Percentiles rank a stretch among this genome's conserved stretches.
Conservation (phyloP, 768 basidiomycete genomes). For the Rickenella mellea region DNA sequence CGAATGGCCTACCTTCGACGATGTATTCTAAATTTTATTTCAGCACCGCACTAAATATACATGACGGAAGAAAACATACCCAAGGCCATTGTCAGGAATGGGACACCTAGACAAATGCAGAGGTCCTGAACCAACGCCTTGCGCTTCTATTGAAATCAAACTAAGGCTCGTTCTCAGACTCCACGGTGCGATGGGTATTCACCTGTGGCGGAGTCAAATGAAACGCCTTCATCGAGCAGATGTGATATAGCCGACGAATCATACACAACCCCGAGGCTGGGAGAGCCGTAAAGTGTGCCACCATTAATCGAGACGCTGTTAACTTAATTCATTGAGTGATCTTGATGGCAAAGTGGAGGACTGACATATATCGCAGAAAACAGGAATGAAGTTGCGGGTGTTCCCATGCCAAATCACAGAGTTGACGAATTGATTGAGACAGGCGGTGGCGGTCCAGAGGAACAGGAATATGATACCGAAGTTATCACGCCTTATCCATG, state of each 20-base stretch:
- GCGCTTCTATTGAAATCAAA: too few species aligned
- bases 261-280: constrained; percentile 34
- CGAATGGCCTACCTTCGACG: constrained; percentile 26
- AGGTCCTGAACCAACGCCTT: too few species aligned
- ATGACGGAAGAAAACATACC: constrained; percentile 14
- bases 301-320: constrained; percentile 28
- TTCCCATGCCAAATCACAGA: constrained; percentile 24
- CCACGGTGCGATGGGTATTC: too few species aligned
- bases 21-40: constrained; percentile 41
- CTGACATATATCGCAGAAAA: constrained; percentile 24
- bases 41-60: too few species aligned
- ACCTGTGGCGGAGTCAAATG: constrained; percentile 38
- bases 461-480: constrained; percentile 68
- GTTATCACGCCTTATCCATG: constrained; percentile 58
- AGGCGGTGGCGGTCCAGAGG: constrained; percentile 5
- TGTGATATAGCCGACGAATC: constrained; percentile 38
- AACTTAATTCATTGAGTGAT: background rate
- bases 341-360: too few species aligned
- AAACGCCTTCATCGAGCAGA: constrained; percentile 42
- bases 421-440: constrained; percentile 14
- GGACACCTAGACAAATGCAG: constrained; percentile 21
- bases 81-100: constrained; percentile 20
- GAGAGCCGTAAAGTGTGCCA: constrained; percentile 25
- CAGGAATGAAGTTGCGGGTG: constrained; percentile 11
- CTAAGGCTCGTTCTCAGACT: too few species aligned